phyloP scores from a whole-genome alignment of 768 basidiomycete genomes.

The Amyloporia xantha region DNA sequence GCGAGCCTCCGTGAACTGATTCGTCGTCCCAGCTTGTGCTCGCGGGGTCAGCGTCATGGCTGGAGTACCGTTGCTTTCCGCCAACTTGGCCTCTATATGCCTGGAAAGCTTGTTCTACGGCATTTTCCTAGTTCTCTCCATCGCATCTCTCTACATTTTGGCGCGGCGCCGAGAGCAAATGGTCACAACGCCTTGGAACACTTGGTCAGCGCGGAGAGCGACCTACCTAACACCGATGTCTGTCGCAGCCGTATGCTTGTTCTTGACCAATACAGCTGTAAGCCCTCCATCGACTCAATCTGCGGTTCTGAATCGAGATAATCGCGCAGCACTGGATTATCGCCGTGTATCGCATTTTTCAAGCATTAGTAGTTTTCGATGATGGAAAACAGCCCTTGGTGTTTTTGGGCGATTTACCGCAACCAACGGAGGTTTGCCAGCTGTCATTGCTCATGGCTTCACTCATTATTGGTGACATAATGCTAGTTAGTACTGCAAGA shows the following conservation, averaged over 20 bases:
- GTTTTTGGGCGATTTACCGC: not conserved
- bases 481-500: not conserved
- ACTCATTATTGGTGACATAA: constrained; percentile 2
- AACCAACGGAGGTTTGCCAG: not conserved
- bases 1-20: no score
- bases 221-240: constrained; percentile 1
- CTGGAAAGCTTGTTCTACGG: constrained; percentile 1
- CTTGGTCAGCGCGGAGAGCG: not conserved
- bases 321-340: constrained; percentile 6
- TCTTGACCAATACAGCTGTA: not conserved
- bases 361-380: not conserved
- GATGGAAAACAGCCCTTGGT: not conserved
- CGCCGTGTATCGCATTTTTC: not conserved
- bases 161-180: not conserved
- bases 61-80: not conserved
- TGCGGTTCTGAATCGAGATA: no score
- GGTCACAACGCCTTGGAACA: not conserved
- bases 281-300: no score
- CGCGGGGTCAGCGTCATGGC: no score
- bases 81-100: not conserved
- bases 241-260: not conserved
- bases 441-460: constrained; percentile 1
- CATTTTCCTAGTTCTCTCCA: not conserved
- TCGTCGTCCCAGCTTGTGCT: no score
- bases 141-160: not conserved